A percentile compares a stretch with the other conserved stretches of the same genome.
phyloP scores from a whole-genome alignment of 345 rosid species.

The Mangifera indica region DNA sequence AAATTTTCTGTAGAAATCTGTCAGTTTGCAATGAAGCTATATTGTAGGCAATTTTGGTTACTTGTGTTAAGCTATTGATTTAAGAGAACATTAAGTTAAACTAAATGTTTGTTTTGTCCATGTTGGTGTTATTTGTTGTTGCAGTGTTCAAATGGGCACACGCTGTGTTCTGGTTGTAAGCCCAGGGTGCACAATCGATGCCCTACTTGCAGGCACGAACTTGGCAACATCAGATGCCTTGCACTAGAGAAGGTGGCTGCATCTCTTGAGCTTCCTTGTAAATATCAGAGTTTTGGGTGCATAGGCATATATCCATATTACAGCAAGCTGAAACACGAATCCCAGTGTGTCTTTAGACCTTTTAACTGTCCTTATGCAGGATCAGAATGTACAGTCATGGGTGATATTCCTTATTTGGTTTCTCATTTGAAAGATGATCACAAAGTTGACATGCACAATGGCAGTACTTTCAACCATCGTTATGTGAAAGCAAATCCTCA shows the following conservation, averaged over 20 bases:
- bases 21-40: not conserved
- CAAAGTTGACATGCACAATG: slow-evolving; percentile 85
- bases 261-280: slow-evolving; percentile 81
- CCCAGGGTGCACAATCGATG: slow-evolving; percentile 81
- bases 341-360: slow-evolving; percentile 63
- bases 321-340: slow-evolving; percentile 83
- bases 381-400: slow-evolving; percentile 71
- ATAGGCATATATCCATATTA: slow-evolving; percentile 73
- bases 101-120: slow-evolving; percentile 5
- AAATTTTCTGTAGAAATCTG: not conserved
- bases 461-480: slow-evolving; percentile 82
- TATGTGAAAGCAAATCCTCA: slow-evolving; percentile 81
- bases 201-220: slow-evolving; percentile 89
- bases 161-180: slow-evolving; percentile 77
- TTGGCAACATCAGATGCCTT: slow-evolving; percentile 84
- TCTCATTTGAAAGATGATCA: slow-evolving; percentile 77
- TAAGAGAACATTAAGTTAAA: not conserved
- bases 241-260: slow-evolving; percentile 88
- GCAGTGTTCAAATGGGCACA: slow-evolving; percentile 85
- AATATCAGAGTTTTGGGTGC: slow-evolving; percentile 74
- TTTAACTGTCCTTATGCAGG: slow-evolving; percentile 83
- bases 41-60: not conserved
- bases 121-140: slow-evolving; percentile 13
- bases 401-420: slow-evolving; percentile 73
- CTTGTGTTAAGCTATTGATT: not conserved